Evolutionary conservation across 306 rosid species (phyloP).

Genomic region (Mucuna pruriens): DNA sequence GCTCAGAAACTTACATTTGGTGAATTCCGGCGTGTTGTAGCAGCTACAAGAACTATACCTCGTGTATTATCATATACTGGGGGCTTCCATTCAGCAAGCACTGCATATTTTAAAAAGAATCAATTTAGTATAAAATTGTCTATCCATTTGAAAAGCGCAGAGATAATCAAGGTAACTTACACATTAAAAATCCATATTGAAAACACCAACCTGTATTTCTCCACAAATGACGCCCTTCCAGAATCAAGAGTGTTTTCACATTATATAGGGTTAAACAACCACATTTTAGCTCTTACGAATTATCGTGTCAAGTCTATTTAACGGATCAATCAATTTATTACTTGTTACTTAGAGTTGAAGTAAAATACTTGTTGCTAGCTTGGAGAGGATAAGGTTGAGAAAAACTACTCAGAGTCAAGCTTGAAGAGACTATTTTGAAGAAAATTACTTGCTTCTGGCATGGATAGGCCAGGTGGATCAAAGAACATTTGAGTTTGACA

Average conservation of each 20-base stretch:
- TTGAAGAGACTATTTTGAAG: neutral
- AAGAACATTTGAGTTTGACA: neutral
- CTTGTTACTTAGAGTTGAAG: too few species aligned
- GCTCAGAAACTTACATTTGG: constrained; percentile 67
- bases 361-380: neutral
- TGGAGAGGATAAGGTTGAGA: neutral
- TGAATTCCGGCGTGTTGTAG: constrained; percentile 85
- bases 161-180: neutral
- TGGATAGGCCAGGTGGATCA: neutral
- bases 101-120: constrained; percentile 48
- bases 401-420: neutral
- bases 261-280: neutral
- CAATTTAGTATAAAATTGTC: neutral
- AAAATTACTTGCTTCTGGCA: neutral
- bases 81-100: constrained; percentile 94
- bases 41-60: constrained; percentile 78
- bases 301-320: neutral
- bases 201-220: neutral
- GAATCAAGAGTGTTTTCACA: neutral
- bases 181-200: neutral
- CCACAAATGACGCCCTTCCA: neutral
- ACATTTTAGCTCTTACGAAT: neutral
- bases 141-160: neutral
- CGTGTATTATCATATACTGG: constrained; percentile 79
- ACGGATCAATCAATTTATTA: too few species aligned